A percentile compares a stretch with the other conserved stretches of the same genome.
Evolutionary conservation across 2,329 filamentous ascomycete species (phyloP).

Genomic region (Fusarium phyllophilum): DNA sequence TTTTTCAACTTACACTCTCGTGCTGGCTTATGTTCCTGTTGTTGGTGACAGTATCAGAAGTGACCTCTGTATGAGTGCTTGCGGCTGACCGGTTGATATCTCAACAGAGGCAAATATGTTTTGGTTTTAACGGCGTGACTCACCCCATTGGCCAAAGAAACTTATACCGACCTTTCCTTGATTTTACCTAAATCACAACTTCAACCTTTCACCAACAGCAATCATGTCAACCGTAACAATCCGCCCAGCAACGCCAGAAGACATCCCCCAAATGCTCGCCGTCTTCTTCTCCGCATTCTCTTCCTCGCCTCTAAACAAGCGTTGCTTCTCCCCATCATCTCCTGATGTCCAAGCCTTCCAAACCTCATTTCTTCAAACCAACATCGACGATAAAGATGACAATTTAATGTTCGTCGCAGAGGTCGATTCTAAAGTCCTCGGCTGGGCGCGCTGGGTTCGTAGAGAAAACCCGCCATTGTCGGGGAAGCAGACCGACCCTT

Average conservation of each 20-base stretch:
- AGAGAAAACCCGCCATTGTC: slow-evolving; percentile 32
- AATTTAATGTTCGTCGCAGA: slow-evolving; percentile 47
- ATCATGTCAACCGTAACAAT: slow-evolving; percentile 39
- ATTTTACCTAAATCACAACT: background rate
- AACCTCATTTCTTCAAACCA: slow-evolving; percentile 34
- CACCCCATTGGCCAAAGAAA: background rate
- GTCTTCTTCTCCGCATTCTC: slow-evolving; percentile 48
- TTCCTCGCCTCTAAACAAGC: slow-evolving; percentile 45
- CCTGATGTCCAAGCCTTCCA: slow-evolving; percentile 37
- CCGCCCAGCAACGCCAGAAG: slow-evolving; percentile 51
- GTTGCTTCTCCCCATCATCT: slow-evolving; percentile 43
- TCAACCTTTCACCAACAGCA: background rate
- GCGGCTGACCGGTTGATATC: background rate
- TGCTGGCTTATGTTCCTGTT: background rate
- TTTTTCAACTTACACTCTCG: background rate
- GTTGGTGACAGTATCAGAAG: background rate
- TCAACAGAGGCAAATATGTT: background rate
- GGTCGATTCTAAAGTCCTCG: slow-evolving; percentile 35
- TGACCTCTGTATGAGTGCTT: background rate
- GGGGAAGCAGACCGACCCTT: slow-evolving; percentile 38
- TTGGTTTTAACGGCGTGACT: slow-evolving; percentile 14
- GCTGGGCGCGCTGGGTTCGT: slow-evolving; percentile 51
- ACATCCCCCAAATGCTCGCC: slow-evolving; percentile 46
- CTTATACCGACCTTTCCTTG: background rate
- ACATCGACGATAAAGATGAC: slow-evolving; percentile 44